Base-by-base conservation (phyloP, 352 stramenopile species). In the Elongisporangium senticosum region DNA sequence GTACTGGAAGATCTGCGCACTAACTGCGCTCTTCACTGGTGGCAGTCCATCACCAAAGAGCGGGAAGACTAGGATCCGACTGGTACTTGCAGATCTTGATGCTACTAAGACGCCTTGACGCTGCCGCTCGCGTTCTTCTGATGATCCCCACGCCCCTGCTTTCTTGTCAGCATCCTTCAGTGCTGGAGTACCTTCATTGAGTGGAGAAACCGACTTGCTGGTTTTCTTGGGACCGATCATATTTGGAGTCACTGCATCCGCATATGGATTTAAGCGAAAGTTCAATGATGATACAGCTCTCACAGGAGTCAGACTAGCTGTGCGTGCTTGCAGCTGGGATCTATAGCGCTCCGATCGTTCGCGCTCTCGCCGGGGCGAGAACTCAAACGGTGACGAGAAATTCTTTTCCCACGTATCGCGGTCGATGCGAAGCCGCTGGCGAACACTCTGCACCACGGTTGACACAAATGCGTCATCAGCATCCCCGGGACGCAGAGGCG, bases 341-440 rank as follows among this genome's bases (percentile, higher is more conserved):
- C 75, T 77, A 49, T 86, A 72, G 2, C 74, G 67, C 51, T 88
- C 75, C 2, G 65, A 83, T 21, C 73, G 70, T 28, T 87, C 69
- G 19, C 78, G 71, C 49, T 83, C 63, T 20, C 71, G 75, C 24
- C 68, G 64, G 28, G 77, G 72, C 17, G 82, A 88, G 7, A 74
- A 64, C 52, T 89, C 71, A 43, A 88, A 85, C 4, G 79, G 83
- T 4, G 75, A 87, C 17, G 76, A 83, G 28, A 90, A 89, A 53
- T 89, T 81, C 43, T 82, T 76, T 2, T 72, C 70, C 80, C 80
- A 89, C 28, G 74, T 83, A 52, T 88, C 75, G 26, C 74, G 67
- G 55, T 93, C 83, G 58, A 88, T 86, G 2, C 80, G 69, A 48
- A 90, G 62, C 11, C 76, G 78, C 43, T 87, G 77, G 13, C 80